Percentiles rank a stretch among this genome's conserved stretches.
These are phyloP conservation scores for Aureoboletus auriporus DNA, from an alignment of 768 basidiomycete species.

Conservation along the genomic window DNA sequence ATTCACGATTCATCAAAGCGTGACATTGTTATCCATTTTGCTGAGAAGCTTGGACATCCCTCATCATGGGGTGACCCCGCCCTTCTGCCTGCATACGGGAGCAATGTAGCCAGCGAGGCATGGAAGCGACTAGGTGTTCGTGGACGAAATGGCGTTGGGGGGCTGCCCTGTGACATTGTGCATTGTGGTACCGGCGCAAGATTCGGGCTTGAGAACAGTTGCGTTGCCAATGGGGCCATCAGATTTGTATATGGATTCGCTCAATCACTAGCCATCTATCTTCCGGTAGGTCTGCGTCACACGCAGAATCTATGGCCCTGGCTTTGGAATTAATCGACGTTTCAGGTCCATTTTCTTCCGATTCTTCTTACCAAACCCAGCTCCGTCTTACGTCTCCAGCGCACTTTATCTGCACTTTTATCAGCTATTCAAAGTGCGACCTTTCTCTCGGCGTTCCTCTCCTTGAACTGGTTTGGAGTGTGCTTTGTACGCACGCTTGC, in stretches of 20 bases:
- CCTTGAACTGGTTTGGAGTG: constrained; percentile 65
- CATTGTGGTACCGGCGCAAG: constrained; percentile 53
- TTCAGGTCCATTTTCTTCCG: constrained; percentile 68
- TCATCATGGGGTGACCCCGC: constrained; percentile 60
- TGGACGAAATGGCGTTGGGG: constrained; percentile 54
- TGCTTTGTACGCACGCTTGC: constrained; percentile 66
- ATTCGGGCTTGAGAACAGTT: constrained; percentile 50
- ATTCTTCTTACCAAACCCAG: constrained; percentile 56
- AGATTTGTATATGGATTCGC: constrained; percentile 56
- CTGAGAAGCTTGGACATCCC: constrained; percentile 56
- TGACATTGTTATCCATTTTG: constrained; percentile 42
- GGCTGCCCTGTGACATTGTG: constrained; percentile 72
- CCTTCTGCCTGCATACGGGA: constrained; percentile 61
- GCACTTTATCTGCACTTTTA: constrained; percentile 38
- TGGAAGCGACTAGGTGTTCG: constrained; percentile 59
- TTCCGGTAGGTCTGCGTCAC: constrained; percentile 53
- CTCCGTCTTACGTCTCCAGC: constrained; percentile 43
- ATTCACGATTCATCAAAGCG: constrained; percentile 37
- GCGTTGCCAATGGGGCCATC: constrained; percentile 52
- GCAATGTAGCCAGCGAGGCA: constrained; percentile 40
- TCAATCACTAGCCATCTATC: constrained; percentile 61
- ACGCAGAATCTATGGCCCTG: background rate
- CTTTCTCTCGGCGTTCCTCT: constrained; percentile 70
- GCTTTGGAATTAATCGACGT: constrained; percentile 1
- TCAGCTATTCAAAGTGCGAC: constrained; percentile 61